These are phyloP conservation scores for Hanseniaspora lachancei DNA, from an alignment of 805 yeast genomes.

Conservation along the genomic window DNA sequence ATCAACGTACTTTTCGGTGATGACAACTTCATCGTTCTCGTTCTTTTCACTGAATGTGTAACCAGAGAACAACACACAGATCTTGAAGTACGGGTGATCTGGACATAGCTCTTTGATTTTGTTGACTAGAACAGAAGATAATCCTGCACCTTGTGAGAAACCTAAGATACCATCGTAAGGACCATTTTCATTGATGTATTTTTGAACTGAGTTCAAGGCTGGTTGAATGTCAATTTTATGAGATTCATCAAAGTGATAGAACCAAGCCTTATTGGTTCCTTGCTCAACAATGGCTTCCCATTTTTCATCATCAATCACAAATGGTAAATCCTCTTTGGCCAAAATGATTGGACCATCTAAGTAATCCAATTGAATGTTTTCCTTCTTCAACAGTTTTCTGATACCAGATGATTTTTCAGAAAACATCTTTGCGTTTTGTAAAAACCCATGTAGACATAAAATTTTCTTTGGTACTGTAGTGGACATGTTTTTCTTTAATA, in stretches of 20 bases:
- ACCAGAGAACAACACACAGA: constrained; percentile 69
- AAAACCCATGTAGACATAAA: constrained; percentile 82
- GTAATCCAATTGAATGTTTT: constrained; percentile 59
- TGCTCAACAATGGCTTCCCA: constrained; percentile 37
- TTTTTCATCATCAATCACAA: constrained; percentile 43
- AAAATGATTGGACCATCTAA: constrained; percentile 66
- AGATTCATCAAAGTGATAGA: constrained; percentile 40
- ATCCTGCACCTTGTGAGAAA: constrained; percentile 89
- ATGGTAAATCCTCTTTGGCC: constrained; percentile 60
- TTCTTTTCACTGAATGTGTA: constrained; percentile 35
- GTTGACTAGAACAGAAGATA: constrained; percentile 58
- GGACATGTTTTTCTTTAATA: background rate
- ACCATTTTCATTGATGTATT: constrained; percentile 47
- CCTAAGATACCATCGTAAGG: constrained; percentile 86
- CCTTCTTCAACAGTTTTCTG: constrained; percentile 54
- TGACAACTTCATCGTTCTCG: constrained; percentile 25
- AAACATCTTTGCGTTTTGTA: constrained; percentile 72
- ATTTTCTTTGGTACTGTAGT: constrained; percentile 31
- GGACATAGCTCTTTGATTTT: constrained; percentile 44
- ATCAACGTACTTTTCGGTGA: constrained; percentile 27
- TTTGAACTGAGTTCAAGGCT: constrained; percentile 36
- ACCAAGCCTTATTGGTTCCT: constrained; percentile 56
- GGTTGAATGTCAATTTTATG: constrained; percentile 39
- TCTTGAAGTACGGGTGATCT: constrained; percentile 39
- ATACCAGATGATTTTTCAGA: constrained; percentile 83